Conservation (phyloP, 176 grass and related monocot genomes). For the Stipa capillata region DNA sequence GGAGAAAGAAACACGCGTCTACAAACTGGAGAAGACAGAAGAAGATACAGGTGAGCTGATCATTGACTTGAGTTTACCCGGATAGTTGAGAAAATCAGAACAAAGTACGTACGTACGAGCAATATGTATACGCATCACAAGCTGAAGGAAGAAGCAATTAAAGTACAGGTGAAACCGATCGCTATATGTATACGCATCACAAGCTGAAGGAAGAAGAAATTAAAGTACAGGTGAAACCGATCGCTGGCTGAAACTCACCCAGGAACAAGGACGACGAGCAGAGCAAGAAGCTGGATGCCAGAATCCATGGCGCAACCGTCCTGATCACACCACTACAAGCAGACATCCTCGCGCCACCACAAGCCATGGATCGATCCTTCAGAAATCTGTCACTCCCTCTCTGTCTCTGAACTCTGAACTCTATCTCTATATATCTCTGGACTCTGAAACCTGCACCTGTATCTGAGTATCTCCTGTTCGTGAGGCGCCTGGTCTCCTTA, state of each 20-base stretch:
- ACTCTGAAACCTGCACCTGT: not conserved
- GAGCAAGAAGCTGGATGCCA: conserved; percentile 17
- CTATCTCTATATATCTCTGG: not conserved
- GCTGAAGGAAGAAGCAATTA: too few species aligned
- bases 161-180: too few species aligned
- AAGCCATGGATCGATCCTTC: not conserved
- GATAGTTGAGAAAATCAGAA: too few species aligned
- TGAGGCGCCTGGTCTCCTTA: not conserved
- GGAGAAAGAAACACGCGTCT: not conserved
- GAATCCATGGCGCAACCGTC: conserved; percentile 10
- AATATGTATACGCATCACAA: too few species aligned
- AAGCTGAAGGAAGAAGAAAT: too few species aligned
- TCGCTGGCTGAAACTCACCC: conserved; percentile 31
- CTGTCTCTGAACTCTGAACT: not conserved
- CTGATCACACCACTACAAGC: not conserved
- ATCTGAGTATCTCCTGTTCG: not conserved
- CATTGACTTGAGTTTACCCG: not conserved
- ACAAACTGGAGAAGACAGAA: too few species aligned
- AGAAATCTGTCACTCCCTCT: not conserved
- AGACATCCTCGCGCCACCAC: not conserved
- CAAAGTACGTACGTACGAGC: not conserved
- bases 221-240: too few species aligned
- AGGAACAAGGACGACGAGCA: not conserved
- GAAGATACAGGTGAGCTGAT: not conserved
- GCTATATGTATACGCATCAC: too few species aligned